Evolutionary conservation across 2,329 filamentous ascomycete genomes (phyloP), one percentile per base, ranked within the genome.

Genomic region (Fusarium sp.): DNA sequence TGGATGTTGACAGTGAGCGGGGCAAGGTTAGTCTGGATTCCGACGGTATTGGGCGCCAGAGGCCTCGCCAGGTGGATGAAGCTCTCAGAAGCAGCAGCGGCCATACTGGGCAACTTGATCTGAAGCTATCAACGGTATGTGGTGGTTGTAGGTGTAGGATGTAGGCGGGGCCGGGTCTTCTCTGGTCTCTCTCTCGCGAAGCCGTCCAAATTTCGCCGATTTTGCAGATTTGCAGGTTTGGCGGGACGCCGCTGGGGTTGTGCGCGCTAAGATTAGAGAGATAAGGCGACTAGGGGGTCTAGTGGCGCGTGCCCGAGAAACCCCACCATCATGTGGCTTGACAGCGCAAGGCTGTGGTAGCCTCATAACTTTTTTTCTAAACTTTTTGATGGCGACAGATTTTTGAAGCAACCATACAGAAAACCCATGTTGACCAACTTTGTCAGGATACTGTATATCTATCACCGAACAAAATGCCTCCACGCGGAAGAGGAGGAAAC

Each of bases 51-150:
- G 74, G 94, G 94, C 81, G 94, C 94, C 78, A 98, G 87, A 77
- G 96, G 96, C 82, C 96, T 91, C 78, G 95, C 91, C 74, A 99
- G 91, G 82, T 99, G 96, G 78, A 98, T 90, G 86, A 97, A 98
- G 71, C 92, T 92, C 81, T 95, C 92, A 77, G 89, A 87, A 80
- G 90, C 85, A 78, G 90, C 85, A 78, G 88, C 85, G 81, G 93
- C 91, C 94, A 97, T 97, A 83, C 78, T 94, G 88, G 82, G 83
- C 81, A 80, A 68, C 68, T 51, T 34, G 48, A 33, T 44, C 46
- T 55, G 58, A 42, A 64, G 52, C 49, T 66, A 57, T 71, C 65
- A 54, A 13, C 28, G 55, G 58, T 58, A 54, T 59, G 18, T 38
- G 56, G 59, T 55, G 51, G 58, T 59, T 66, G 61, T 57, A 60